phyloP scores from a whole-genome alignment of 768 basidiomycete species.

The Kondoa malvinella region DNA sequence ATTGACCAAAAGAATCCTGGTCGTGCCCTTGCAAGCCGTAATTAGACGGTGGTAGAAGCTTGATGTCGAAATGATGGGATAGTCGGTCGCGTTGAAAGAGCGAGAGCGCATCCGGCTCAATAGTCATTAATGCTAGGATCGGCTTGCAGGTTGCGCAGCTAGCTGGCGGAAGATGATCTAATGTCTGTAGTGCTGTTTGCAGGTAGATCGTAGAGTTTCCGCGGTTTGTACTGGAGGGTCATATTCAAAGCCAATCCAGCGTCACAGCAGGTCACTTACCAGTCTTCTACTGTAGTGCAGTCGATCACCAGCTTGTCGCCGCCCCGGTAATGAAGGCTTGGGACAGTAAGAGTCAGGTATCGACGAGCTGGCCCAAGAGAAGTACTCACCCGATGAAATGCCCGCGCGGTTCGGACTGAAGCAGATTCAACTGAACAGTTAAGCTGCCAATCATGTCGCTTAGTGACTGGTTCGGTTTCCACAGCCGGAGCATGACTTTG shows the following conservation, averaged over 20 bases:
- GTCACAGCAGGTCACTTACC: no score
- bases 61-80: background rate
- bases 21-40: background rate
- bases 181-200: background rate
- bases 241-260: no score
- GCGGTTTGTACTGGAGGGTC: no score
- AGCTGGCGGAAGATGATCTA: background rate
- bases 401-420: background rate
- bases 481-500: background rate
- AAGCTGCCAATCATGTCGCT: background rate
- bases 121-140: background rate
- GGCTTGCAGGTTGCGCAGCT: background rate
- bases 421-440: background rate
- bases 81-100: background rate
- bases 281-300: background rate
- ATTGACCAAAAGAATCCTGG: background rate
- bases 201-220: background rate
- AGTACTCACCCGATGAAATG: background rate
- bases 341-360: background rate
- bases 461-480: background rate
- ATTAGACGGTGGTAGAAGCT: background rate
- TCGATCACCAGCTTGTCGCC: conserved; percentile 3
- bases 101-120: background rate
- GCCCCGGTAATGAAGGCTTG: background rate
- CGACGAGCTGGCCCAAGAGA: background rate